Conservation (phyloP, 768 basidiomycete genomes). For the Kwoniella bestiolae region DNA sequence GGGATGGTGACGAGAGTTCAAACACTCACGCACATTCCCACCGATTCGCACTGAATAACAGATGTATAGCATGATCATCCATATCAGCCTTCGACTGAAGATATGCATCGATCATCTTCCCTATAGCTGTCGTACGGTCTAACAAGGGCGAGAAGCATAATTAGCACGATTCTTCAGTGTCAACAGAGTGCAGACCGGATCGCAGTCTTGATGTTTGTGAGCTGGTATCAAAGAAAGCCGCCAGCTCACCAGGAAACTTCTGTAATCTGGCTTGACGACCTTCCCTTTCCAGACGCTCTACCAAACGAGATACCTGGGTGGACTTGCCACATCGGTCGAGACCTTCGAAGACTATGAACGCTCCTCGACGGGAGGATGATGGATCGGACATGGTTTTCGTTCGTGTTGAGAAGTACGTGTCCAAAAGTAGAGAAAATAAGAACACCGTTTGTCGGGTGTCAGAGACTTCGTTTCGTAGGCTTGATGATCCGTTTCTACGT, state of each 20-base stretch:
- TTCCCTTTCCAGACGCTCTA: constrained; percentile 62
- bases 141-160: neutral
- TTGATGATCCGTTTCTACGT: too few species aligned
- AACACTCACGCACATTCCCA: constrained; percentile 84
- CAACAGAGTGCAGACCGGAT: too few species aligned
- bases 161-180: neutral
- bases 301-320: constrained; percentile 75
- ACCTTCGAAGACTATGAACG: constrained; percentile 92
- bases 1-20: too few species aligned
- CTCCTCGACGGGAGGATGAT: constrained; percentile 59
- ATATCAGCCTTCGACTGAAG: constrained; percentile 80
- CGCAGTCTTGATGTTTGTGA: neutral
- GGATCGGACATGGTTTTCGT: neutral
- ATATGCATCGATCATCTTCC: constrained; percentile 91
- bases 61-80: constrained; percentile 87
- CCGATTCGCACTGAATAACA: constrained; percentile 93
- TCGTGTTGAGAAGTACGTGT: neutral
- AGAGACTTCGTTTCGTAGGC: too few species aligned
- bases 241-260: constrained; percentile 82
- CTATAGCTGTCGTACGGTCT: constrained; percentile 92
- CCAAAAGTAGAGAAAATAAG: too few species aligned
- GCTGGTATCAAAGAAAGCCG: neutral
- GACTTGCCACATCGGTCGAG: constrained; percentile 95
- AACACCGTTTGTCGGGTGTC: too few species aligned
- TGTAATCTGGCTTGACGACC: constrained; percentile 65